Evolutionary conservation across 1,139 yeast genomes (phyloP), one percentile per base, ranked within the genome.

Genomic region (Scheffersomyces cryptocercus): DNA sequence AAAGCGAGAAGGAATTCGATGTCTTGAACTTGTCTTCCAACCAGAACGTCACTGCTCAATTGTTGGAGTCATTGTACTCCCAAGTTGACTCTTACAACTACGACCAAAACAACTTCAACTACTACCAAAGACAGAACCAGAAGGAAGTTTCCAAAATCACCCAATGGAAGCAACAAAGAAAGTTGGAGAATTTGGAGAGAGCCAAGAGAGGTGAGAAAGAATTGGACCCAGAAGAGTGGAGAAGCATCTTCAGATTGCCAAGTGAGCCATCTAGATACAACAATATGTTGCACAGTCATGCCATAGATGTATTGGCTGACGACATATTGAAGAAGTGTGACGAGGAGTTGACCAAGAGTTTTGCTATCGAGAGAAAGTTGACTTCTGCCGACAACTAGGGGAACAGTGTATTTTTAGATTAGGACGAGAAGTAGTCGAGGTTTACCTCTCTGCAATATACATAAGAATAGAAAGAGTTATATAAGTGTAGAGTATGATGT

Each of bases 71-170:
- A 38, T 75, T 89, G 56, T 79, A 84, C 59, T 86, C 85, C 46
- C 82, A 89, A 42, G 79, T 87, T 37, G 96, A 89, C 63, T 83
- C 85, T 39, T 84, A 82, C 70, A 85, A 85, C 68, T 84, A 84
- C 59, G 95, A 87, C 60, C 88, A 87, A 63, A 85, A 86, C 55
- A 87, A 85, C 67, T 84, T 85, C 73, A 87, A 87, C 70, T 84
- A 84, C 65, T 88, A 83, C 71, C 95, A 87, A 69, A 82, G 95
- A 70, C 85, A 82, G 58, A 73, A 81, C 52, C 80, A 84, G 42
- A 81, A 90, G 63, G 96, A 88, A 61, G 75, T 76, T 62, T 68
- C 82, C 47, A 86, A 84, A 70, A 77, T 87, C 51, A 74, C 77
- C 51, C 89, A 84, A 64, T 87, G 95, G 93, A 61, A 61, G 44